Evolutionary conservation across 495 filamentous ascomycete species (phyloP).

Genomic region (Penicillium herquei): DNA sequence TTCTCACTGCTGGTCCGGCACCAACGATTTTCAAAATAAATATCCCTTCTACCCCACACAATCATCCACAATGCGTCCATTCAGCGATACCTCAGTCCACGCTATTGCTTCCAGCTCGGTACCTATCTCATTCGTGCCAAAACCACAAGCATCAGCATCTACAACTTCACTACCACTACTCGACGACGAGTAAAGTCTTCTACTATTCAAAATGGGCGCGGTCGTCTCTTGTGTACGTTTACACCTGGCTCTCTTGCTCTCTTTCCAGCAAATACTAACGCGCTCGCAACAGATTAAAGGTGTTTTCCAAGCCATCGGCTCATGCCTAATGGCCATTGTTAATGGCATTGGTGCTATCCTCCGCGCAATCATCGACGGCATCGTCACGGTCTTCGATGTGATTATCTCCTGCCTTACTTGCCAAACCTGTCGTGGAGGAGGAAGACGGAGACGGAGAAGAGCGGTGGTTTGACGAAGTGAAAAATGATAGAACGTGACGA

Average conservation of each 20-base stretch:
- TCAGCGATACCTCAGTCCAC: conserved; percentile 31
- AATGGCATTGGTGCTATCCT: conserved; percentile 75
- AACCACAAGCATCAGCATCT: conserved; percentile 17
- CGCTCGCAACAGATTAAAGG: conserved; percentile 59
- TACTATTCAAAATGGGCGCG: conserved; percentile 75
- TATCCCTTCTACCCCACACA: neutral
- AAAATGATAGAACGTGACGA: neutral
- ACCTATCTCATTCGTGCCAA: conserved; percentile 5
- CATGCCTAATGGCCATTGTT: conserved; percentile 78
- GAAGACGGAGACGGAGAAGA: conserved; percentile 29
- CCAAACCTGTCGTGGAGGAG: conserved; percentile 71
- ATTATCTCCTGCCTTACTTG: conserved; percentile 86
- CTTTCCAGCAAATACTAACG: neutral
- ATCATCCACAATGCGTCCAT: conserved; percentile 31
- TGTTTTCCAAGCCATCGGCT: conserved; percentile 81
- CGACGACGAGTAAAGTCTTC: neutral
- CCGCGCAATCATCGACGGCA: conserved; percentile 76
- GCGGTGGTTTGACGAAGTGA: conserved; percentile 18
- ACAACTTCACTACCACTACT: conserved; percentile 11
- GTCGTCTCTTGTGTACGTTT: conserved; percentile 90
- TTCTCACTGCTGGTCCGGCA: neutral
- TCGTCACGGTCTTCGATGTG: conserved; percentile 76
- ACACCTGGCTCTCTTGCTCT: conserved; percentile 5
- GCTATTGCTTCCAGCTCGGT: conserved; percentile 31
- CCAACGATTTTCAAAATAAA: conserved; percentile 11